Base-by-base conservation (phyloP, 169 alveolate species). In the Plasmodium blacklocki region DNA sequence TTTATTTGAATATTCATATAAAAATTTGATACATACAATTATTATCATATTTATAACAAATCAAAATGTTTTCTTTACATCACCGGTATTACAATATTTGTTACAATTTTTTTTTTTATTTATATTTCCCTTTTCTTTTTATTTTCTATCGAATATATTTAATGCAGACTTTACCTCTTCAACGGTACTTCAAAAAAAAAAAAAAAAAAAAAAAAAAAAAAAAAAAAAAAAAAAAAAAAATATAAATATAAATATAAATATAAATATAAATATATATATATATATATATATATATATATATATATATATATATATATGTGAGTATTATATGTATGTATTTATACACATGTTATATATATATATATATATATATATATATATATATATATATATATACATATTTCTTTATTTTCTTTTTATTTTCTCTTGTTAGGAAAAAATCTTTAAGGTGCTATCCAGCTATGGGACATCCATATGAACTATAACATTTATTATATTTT, bases 1-100 rank as follows among this genome's bases (percentile, higher is more conserved):
- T 59, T 59, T 86, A 11, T 86, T 86, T 54, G 92, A 86, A 71
- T 52, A 59, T 39, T 70, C 92, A 5, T 86, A 71, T 73, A 86
- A 45, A 73, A 70, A 39, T 39, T 52, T 70, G 5, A 72, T 86
- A 23, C 70, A 86, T 47, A 70, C 45, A 4, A 60, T 86, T 23
- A 74, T 71, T 2, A 70, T 72, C 6, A 56, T 71, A n/a, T 70
- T 71, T 58, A 39, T 86, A 32, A 54, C 56, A 4, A 86, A 71
- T 21, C 75, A 70, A 52, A 86, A 86, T 56, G 58, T 86, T 19
- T 71, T 71, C 43, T 56, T 86, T 21, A 70, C 71, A 66, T 86
- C 56, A 29, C 8, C 21, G 0, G 29, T 32, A 0, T 86, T 86
- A 71, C 78, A 71, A 21, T 54, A 71, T 71, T 70, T 86, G 3